A percentile compares a stretch with the other conserved stretches of the same genome.
These are phyloP conservation scores for Chalaropsis thielavioides DNA, from an alignment of 2,329 filamentous ascomycete species.

Conservation along the genomic window DNA sequence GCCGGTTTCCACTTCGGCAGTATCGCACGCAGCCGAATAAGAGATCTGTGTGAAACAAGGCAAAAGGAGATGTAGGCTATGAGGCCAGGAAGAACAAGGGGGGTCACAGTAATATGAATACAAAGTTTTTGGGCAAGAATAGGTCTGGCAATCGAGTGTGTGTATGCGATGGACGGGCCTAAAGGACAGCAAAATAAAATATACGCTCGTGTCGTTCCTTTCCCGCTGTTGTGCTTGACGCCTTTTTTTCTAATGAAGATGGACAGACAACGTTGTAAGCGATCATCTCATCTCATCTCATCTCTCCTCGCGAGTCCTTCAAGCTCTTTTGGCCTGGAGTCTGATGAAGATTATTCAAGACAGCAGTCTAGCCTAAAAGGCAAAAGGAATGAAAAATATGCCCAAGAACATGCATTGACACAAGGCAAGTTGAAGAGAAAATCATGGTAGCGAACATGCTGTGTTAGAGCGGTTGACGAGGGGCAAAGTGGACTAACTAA, in stretches of 20 bases:
- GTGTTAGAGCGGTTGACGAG: neutral
- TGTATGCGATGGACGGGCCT: too few species aligned
- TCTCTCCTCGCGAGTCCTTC: neutral
- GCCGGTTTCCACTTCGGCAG: neutral
- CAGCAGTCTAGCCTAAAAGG: neutral
- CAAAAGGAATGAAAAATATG: neutral
- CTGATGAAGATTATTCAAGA: neutral
- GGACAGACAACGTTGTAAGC: neutral
- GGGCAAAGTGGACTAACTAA: neutral
- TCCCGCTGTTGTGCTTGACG: too few species aligned
- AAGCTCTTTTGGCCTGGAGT: neutral
- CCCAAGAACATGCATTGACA: neutral
- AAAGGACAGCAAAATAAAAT: too few species aligned
- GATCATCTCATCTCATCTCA: neutral
- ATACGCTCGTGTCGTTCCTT: too few species aligned
- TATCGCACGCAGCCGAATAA: neutral
- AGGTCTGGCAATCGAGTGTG: neutral
- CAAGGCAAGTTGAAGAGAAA: neutral
- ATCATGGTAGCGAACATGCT: neutral
- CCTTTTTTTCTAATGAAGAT: neutral
- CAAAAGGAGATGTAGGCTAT: neutral
- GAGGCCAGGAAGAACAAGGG: neutral
- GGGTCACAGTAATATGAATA: neutral
- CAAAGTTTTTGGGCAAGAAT: neutral
- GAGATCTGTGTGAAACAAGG: neutral